Evolutionary conservation across 2,329 filamentous ascomycete genomes (phyloP).

Genomic region (Aspergillus fumigatus): DNA sequence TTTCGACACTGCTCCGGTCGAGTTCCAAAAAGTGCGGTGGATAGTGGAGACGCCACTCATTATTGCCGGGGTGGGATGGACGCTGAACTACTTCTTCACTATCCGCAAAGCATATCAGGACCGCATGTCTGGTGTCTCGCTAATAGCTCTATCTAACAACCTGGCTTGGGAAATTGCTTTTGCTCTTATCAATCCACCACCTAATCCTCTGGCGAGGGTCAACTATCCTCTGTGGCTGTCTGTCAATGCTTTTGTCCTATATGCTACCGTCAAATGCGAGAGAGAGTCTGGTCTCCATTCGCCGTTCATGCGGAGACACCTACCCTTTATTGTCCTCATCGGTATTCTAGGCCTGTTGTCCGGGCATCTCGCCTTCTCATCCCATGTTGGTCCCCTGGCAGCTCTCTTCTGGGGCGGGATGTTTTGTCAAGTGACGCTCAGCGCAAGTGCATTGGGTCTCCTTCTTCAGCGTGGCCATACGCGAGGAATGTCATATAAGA

Average conservation of each 20-base stretch:
- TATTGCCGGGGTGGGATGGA: constrained; percentile 1
- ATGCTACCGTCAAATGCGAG: not conserved
- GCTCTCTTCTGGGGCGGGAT: not conserved
- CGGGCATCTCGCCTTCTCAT: not conserved
- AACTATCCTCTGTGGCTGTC: constrained; percentile 1
- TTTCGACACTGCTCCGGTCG: not conserved
- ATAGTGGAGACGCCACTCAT: not conserved
- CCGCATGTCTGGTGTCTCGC: not conserved
- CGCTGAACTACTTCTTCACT: constrained; percentile 2
- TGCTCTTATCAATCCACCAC: not conserved
- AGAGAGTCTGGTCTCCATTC: not conserved
- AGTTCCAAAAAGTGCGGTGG: constrained; percentile 1
- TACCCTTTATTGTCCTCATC: not conserved
- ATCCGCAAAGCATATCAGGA: constrained; percentile 1
- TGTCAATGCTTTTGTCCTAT: constrained; percentile 1
- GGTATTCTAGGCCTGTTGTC: not conserved
- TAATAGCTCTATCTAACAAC: constrained; percentile 2
- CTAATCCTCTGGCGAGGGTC: not conserved
- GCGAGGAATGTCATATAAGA: not conserved
- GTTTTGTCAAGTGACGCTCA: not conserved
- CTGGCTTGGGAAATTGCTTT: constrained; percentile 4
- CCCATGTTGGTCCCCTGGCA: not conserved
- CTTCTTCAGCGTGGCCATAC: not conserved
- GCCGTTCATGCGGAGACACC: not conserved
- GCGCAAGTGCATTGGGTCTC: not conserved